A percentile compares a stretch with the other conserved stretches of the same genome.
Evolutionary conservation across 129 eudicot genomes (phyloP).

Genomic region (Helianthus tuberosus): DNA sequence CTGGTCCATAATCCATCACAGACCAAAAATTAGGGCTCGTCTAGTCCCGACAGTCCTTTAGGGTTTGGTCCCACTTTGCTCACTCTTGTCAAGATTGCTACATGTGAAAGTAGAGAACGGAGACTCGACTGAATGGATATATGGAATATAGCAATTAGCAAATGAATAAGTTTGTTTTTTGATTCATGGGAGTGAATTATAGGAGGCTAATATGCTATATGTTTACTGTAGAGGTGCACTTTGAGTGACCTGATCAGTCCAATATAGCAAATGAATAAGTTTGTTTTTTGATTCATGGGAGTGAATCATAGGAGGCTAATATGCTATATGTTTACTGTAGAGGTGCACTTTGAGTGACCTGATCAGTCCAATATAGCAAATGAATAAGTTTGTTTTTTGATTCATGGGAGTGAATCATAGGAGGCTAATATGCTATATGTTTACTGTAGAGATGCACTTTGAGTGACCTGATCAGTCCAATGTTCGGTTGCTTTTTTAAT

Average conservation of each 20-base stretch:
- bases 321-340: not conserved
- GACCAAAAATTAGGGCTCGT: too few relatives aligned
- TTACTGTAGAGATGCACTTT: not conserved
- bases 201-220: constrained; percentile 4
- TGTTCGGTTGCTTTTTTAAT: not conserved
- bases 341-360: not conserved
- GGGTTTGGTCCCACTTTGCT: constrained; percentile 8
- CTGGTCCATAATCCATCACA: too few relatives aligned
- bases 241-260: not conserved
- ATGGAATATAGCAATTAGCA: not conserved
- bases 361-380: not conserved
- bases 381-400: not conserved
- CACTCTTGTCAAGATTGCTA: not conserved
- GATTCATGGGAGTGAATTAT: not conserved
- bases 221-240: not conserved
- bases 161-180: not conserved
- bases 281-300: not conserved
- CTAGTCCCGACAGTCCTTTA: too few relatives aligned
- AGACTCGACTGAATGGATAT: constrained; percentile 1
- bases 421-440: constrained; percentile 7
- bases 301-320: not conserved
- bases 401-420: not conserved
- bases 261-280: not conserved
- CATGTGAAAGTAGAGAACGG: not conserved
- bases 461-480: not conserved